phyloP scores from a whole-genome alignment of 148 eudicot species.

The Simmondsia chinensis region DNA sequence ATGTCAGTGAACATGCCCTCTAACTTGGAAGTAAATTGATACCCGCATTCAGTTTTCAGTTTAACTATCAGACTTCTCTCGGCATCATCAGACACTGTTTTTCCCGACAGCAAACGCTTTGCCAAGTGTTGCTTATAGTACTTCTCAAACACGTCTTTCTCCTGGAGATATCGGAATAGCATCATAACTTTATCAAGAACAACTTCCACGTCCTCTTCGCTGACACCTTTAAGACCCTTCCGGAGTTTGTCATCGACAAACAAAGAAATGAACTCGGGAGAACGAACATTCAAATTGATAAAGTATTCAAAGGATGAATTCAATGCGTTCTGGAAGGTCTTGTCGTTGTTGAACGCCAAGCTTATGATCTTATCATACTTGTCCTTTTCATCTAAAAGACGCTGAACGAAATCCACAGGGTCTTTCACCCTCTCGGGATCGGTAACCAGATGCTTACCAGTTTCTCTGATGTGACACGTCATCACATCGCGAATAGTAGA shows the following conservation, averaged over 20 bases:
- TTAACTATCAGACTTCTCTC: constrained; percentile 76
- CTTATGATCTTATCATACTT: constrained; percentile 67
- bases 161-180: constrained; percentile 69
- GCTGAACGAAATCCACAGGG: constrained; percentile 74
- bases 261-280: constrained; percentile 71
- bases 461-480: constrained; percentile 66
- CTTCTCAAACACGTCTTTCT: constrained; percentile 76
- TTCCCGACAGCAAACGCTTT: constrained; percentile 69
- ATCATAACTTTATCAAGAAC: constrained; percentile 77
- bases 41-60: constrained; percentile 79
- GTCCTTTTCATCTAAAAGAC: constrained; percentile 63
- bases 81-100: constrained; percentile 74
- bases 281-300: constrained; percentile 62
- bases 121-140: constrained; percentile 85
- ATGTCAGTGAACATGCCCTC: constrained; percentile 88
- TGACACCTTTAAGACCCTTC: constrained; percentile 67
- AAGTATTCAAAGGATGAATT: constrained; percentile 67
- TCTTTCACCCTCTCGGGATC: constrained; percentile 83
- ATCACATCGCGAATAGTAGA: constrained; percentile 68
- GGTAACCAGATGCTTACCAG: constrained; percentile 74
- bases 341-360: constrained; percentile 52
- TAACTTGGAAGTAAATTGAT: constrained; percentile 73
- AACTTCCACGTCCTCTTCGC: constrained; percentile 61
- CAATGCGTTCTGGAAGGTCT: constrained; percentile 69
- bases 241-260: constrained; percentile 70